These are phyloP conservation scores for Mycena sanguinolenta DNA, from an alignment of 768 basidiomycete species.

Conservation along the genomic window DNA sequence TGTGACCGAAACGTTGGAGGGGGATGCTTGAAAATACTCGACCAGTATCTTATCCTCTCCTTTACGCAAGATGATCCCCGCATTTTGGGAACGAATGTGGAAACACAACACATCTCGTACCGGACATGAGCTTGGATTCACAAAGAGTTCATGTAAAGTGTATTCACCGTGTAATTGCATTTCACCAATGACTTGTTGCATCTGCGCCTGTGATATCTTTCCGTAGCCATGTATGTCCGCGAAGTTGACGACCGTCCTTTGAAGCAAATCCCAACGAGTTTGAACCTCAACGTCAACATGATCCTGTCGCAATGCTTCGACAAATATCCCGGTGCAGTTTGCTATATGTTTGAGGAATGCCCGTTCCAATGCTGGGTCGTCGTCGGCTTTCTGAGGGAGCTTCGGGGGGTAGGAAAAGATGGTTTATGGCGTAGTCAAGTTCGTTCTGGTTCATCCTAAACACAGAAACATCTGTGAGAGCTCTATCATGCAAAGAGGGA, in stretches of 20 bases:
- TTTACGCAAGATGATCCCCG: slow-evolving; percentile 56
- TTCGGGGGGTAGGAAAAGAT: slow-evolving; percentile 59
- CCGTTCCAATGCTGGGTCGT: slow-evolving; percentile 37
- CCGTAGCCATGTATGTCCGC: not conserved
- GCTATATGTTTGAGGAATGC: slow-evolving; percentile 42
- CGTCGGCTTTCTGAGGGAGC: slow-evolving; percentile 55
- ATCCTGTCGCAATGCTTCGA: not conserved
- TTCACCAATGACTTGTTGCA: slow-evolving; percentile 36
- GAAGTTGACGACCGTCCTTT: not conserved
- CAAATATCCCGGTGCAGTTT: slow-evolving; percentile 7
- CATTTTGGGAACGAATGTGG: slow-evolving; percentile 62
- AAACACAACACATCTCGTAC: slow-evolving; percentile 53
- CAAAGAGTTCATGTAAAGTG: not conserved
- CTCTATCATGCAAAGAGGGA: not conserved
- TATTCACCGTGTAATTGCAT: slow-evolving; percentile 9
- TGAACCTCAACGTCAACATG: slow-evolving; percentile 1
- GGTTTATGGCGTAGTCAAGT: slow-evolving; percentile 53
- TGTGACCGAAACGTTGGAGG: slow-evolving; percentile 52
- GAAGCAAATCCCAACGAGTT: not conserved
- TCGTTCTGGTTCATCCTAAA: slow-evolving; percentile 13
- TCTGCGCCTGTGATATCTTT: not conserved
- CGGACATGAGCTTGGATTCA: not conserved
- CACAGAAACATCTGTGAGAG: not conserved
- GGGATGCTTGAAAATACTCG: slow-evolving; percentile 63
- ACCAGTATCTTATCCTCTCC: slow-evolving; percentile 46